Evolutionary conservation across 495 filamentous ascomycete genomes (phyloP).

Genomic region (Hyaloscypha hepaticicola): DNA sequence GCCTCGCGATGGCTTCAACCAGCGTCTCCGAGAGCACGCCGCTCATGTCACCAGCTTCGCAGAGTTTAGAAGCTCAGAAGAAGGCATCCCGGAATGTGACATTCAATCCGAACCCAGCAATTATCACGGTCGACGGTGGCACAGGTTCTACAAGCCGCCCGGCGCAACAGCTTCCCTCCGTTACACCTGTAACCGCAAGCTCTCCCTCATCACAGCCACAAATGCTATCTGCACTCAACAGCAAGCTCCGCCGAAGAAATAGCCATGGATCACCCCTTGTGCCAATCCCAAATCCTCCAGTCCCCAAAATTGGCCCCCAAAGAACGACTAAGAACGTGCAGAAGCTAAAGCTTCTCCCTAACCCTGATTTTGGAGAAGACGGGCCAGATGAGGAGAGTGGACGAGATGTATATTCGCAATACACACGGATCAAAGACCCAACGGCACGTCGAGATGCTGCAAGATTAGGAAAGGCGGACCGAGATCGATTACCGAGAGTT

Average conservation of each 20-base stretch:
- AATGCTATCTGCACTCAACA: constrained; percentile 80
- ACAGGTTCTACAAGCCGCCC: constrained; percentile 32
- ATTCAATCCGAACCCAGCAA: constrained; percentile 65
- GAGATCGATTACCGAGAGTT: constrained; percentile 81
- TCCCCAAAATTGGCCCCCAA: constrained; percentile 88
- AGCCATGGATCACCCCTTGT: constrained; percentile 68
- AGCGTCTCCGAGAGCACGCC: constrained; percentile 19
- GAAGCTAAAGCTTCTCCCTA: constrained; percentile 92
- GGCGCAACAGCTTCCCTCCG: constrained; percentile 41
- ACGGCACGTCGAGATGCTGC: constrained; percentile 92
- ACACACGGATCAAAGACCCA: constrained; percentile 92
- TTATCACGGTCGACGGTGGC: constrained; percentile 53
- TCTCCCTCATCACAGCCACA: constrained; percentile 50
- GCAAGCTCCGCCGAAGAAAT: constrained; percentile 80
- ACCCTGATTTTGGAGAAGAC: constrained; percentile 79
- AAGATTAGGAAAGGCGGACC: constrained; percentile 87
- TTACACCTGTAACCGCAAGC: constrained; percentile 39
- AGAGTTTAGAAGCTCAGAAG: constrained; percentile 13
- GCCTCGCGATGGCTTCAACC: constrained; percentile 20
- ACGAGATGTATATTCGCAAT: constrained; percentile 92
- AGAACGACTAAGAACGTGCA: constrained; percentile 92
- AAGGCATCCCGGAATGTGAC: constrained; percentile 56
- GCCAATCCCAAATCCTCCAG: constrained; percentile 41
- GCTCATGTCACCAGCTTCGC: constrained; percentile 13
- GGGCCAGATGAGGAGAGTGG: constrained; percentile 82